Evolutionary conservation across 1,139 yeast genomes (phyloP).

Genomic region (Kurtzmaniella quercitrusa): DNA sequence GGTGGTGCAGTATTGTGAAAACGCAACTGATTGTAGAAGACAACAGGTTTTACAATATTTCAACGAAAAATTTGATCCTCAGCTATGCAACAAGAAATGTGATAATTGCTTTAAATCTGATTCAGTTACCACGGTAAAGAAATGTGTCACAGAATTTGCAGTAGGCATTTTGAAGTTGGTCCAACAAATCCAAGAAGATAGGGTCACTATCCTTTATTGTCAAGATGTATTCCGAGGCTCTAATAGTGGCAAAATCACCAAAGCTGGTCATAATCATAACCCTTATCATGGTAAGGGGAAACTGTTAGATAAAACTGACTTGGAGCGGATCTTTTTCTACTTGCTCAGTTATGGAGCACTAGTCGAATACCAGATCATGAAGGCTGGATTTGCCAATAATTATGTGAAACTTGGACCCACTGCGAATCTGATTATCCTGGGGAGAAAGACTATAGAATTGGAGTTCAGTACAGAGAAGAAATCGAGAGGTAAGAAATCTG

Average conservation of each 20-base stretch:
- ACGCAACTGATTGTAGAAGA: constrained; percentile 84
- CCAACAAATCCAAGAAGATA: constrained; percentile 47
- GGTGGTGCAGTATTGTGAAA: constrained; percentile 90
- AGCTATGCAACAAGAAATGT: constrained; percentile 67
- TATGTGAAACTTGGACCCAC: constrained; percentile 61
- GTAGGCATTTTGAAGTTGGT: constrained; percentile 58
- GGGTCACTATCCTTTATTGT: constrained; percentile 75
- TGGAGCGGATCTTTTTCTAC: constrained; percentile 80
- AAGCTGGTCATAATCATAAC: constrained; percentile 56
- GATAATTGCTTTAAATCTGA: constrained; percentile 72
- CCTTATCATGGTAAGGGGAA: constrained; percentile 71
- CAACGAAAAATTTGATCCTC: constrained; percentile 73
- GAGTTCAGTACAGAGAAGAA: constrained; percentile 18
- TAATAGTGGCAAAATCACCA: constrained; percentile 53
- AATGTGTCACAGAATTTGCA: constrained; percentile 70
- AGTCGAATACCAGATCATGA: constrained; percentile 68
- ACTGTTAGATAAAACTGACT: constrained; percentile 55
- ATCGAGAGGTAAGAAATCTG: background rate
- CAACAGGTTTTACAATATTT: constrained; percentile 85
- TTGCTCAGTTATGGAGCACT: constrained; percentile 65
- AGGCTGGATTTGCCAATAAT: constrained; percentile 73
- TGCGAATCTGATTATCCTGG: constrained; percentile 44
- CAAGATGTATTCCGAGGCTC: constrained; percentile 84
- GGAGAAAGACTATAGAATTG: constrained; percentile 39
- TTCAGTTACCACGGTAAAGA: constrained; percentile 39